Evolutionary conservation across 2,329 filamentous ascomycete genomes (phyloP), one percentile per base, ranked within the genome.

Genomic region (Neofusicoccum kwambonambiense): DNA sequence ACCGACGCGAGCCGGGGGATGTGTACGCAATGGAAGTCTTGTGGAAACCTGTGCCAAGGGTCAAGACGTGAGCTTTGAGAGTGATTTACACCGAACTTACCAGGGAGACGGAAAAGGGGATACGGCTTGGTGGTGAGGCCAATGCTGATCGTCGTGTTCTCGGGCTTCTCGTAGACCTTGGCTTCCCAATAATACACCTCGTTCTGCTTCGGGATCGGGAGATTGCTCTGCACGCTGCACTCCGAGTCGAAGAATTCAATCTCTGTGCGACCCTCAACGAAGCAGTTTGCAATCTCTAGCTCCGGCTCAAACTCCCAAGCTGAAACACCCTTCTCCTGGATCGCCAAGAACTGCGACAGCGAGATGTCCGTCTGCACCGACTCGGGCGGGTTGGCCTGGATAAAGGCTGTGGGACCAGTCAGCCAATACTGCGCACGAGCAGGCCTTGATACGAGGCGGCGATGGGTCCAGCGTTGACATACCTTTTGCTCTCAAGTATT

Each of bases 261-360:
- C 78, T 99, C 95, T 11, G 95, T 99, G 69, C 95, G 88, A 45
- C 83, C 94, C 79, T 99, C 94, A 68, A 99, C 95, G 75, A 99
- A 99, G 78, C 95, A 99, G 79, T 98, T 98, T 70, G 95, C 95
- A 70, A 98, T 97, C 79, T 99, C 95, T 41, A 98, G 82, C 78
- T 99, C 95, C n/a, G 95, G 95, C 77, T 98, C 95, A 73, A 99
- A 99, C 77, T 99, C 95, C 95, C 95, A 99, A 6, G 95, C 95
- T 4, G 95, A 97, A n/a, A 99, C 94, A 58, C 95, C 95, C 78
- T 99, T 99, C 81, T 99, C 95, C 81, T 99, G 95, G 70, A 99
- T 99, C 47, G 95, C 95, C 66, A 99, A 86, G 76, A 97, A 98
- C 77, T 99, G 95, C 41, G 95, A 98, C 68, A 99, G 82, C 22